Conservation (phyloP, 768 basidiomycete species). For the Naematelia aurantialba region DNA sequence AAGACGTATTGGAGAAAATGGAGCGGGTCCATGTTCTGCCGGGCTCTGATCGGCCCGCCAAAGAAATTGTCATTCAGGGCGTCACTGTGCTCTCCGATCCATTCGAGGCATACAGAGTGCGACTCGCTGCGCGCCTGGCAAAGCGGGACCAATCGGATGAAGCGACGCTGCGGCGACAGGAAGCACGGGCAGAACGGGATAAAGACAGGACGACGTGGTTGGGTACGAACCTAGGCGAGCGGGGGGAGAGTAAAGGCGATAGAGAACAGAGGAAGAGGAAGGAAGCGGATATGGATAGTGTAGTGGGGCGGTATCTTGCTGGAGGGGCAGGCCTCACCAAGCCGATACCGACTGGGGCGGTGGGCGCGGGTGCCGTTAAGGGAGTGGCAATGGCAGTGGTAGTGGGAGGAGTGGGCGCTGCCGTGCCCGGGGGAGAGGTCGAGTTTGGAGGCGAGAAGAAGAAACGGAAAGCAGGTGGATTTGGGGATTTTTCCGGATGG, state of each 20-base stretch:
- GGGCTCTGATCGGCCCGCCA: constrained; percentile 71
- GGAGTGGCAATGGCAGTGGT: neutral
- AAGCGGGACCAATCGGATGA: constrained; percentile 58
- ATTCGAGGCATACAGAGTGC: constrained; percentile 84
- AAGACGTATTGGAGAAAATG: constrained; percentile 78
- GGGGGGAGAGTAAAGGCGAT: constrained; percentile 38
- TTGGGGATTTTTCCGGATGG: constrained; percentile 62
- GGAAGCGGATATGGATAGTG: constrained; percentile 24
- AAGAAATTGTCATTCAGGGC: constrained; percentile 78
- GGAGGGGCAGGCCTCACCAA: constrained; percentile 6
- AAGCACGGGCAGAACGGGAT: constrained; percentile 47
- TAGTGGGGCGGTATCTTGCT: constrained; percentile 41
- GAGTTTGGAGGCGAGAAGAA: constrained; percentile 56
- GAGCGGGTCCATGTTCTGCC: constrained; percentile 77
- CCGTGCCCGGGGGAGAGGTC: constrained; percentile 30
- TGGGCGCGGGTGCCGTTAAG: neutral
- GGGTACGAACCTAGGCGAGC: constrained; percentile 44
- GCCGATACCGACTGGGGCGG: no score
- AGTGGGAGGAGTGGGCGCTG: constrained; percentile 40
- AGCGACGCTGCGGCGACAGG: constrained; percentile 60
- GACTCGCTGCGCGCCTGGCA: constrained; percentile 55
- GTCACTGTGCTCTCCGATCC: constrained; percentile 88
- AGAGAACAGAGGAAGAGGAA: constrained; percentile 22
- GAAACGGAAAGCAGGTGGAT: constrained; percentile 71
- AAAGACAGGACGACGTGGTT: constrained; percentile 54